Conservation (phyloP, 2,329 filamentous ascomycete genomes). For the Diplodia intermedia region DNA sequence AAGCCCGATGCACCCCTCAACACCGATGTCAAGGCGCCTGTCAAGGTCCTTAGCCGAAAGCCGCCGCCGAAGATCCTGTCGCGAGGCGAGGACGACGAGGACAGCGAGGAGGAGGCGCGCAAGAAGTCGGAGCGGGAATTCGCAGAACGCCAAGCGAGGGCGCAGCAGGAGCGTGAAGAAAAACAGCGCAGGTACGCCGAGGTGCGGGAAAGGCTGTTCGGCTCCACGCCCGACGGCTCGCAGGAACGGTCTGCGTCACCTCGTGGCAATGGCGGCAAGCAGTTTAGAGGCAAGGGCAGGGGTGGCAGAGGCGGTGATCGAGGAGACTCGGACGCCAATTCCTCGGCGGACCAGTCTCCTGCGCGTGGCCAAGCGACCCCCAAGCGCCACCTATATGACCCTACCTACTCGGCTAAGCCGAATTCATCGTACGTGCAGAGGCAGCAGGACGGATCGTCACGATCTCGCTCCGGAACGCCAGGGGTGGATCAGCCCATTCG, state of each 20-base stretch:
- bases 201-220: constrained; percentile 85
- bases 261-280: constrained; percentile 36
- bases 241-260: constrained; percentile 43
- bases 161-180: constrained; percentile 81
- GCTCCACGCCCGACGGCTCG: constrained; percentile 55
- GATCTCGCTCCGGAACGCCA: constrained; percentile 59
- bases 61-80: constrained; percentile 68
- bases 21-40: constrained; percentile 77
- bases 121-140: constrained; percentile 70
- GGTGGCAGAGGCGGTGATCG: constrained; percentile 43
- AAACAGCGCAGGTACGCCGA: constrained; percentile 92
- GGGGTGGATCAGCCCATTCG: constrained; percentile 73
- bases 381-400: constrained; percentile 76
- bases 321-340: constrained; percentile 46
- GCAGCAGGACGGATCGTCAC: constrained; percentile 50
- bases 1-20: constrained; percentile 69
- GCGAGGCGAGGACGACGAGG: constrained; percentile 63
- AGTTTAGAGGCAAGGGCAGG: constrained; percentile 46
- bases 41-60: constrained; percentile 86
- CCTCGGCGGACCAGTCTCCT: constrained; percentile 47
- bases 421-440: constrained; percentile 43
- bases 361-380: constrained; percentile 47
- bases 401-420: constrained; percentile 71
- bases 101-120: constrained; percentile 68
- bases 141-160: constrained; percentile 79